phyloP scores from a whole-genome alignment of 108 stramenopile species.

The Nitzschia sp. region DNA sequence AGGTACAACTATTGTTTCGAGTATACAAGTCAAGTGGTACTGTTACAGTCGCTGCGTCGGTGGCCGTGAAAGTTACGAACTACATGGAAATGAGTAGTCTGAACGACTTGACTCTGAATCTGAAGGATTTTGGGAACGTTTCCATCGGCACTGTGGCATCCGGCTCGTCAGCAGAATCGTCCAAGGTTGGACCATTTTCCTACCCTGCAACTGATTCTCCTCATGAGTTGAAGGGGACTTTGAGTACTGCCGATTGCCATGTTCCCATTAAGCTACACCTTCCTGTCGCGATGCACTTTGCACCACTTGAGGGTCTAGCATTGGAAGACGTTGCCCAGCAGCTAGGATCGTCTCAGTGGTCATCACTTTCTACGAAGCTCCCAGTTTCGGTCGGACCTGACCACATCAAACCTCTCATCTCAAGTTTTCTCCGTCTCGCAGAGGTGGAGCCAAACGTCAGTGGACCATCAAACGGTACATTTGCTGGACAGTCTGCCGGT shows the following conservation, averaged over 20 bases:
- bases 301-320: slow-evolving; percentile 30
- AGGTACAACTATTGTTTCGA: slow-evolving; percentile 31
- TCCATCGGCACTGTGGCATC: slow-evolving; percentile 36
- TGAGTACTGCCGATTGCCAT: slow-evolving; percentile 17
- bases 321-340: slow-evolving; percentile 40
- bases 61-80: slow-evolving; percentile 37
- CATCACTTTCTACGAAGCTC: slow-evolving; percentile 34
- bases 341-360: slow-evolving; percentile 36
- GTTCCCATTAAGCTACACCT: slow-evolving; percentile 41
- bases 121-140: slow-evolving; percentile 27
- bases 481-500: slow-evolving; percentile 32
- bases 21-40: slow-evolving; percentile 11
- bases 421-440: slow-evolving; percentile 29
- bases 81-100: slow-evolving; percentile 2
- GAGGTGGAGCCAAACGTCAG: slow-evolving; percentile 24
- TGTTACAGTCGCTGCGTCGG: slow-evolving; percentile 11
- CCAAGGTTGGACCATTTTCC: slow-evolving; percentile 33
- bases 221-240: slow-evolving; percentile 40
- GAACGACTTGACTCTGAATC: slow-evolving; percentile 23
- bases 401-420: slow-evolving; percentile 24
- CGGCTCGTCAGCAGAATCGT: slow-evolving; percentile 22
- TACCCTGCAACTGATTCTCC: slow-evolving; percentile 17
- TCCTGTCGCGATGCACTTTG: slow-evolving; percentile 34
- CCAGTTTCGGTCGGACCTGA: background rate
- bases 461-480: slow-evolving; percentile 34